A percentile compares a stretch with the other conserved stretches of the same genome.
Evolutionary conservation across 257 asterid species (phyloP).

Genomic region (Echium plantagineum): DNA sequence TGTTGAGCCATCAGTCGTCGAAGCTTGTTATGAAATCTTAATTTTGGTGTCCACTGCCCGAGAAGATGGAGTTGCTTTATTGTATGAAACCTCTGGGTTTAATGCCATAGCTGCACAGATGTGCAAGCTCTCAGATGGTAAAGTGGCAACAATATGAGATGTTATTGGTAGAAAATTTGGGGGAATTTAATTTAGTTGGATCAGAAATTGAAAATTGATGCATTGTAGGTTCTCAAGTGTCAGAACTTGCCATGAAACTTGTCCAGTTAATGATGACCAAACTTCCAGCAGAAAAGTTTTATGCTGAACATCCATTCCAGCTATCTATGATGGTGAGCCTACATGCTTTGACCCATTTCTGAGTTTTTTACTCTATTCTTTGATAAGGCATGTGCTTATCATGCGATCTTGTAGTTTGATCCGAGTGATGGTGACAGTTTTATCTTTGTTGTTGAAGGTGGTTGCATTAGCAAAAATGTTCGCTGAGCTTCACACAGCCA

Average conservation of each 20-base stretch:
- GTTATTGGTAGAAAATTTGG: neutral
- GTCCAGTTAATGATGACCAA: conserved; percentile 53
- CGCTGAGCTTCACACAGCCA: conserved; percentile 60
- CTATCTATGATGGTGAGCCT: conserved; percentile 59
- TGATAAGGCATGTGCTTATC: neutral
- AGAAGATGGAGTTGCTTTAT: conserved; percentile 39
- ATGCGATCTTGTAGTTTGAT: neutral
- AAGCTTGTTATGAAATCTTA: conserved; percentile 69
- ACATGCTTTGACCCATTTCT: conserved; percentile 5
- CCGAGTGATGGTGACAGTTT: neutral
- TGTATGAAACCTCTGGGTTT: conserved; percentile 56
- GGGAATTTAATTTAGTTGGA: neutral
- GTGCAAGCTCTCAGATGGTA: conserved; percentile 58
- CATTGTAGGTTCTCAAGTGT: conserved; percentile 40
- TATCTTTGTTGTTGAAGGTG: conserved; percentile 41
- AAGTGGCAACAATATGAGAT: neutral
- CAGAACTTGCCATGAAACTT: conserved; percentile 63
- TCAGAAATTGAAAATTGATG: neutral
- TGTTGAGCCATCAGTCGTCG: conserved; percentile 31
- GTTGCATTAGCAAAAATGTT: conserved; percentile 61
- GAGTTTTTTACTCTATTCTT: conserved; percentile 4
- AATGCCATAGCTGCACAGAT: conserved; percentile 49
- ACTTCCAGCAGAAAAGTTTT: conserved; percentile 48
- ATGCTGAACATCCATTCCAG: conserved; percentile 37
- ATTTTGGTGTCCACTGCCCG: conserved; percentile 49